Percentiles rank a stretch among this genome's conserved stretches.
phyloP scores from a whole-genome alignment of 345 rosid species.

The Pistacia integerrima region DNA sequence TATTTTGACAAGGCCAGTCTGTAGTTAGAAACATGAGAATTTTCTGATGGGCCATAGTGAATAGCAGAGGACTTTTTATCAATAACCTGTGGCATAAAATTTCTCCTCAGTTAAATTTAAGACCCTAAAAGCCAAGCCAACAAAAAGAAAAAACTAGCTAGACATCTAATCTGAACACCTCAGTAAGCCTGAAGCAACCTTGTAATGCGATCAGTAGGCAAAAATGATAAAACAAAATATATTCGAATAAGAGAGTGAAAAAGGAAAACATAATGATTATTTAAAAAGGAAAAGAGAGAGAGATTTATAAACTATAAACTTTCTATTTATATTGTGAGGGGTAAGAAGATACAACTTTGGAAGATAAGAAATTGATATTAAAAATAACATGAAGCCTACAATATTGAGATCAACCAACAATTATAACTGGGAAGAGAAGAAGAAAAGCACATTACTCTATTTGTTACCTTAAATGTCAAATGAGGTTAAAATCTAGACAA shows the following conservation, averaged over 20 bases:
- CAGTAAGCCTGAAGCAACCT: constrained; percentile 9
- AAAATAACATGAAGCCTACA: neutral
- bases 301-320: neutral
- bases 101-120: constrained; percentile 11
- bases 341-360: no score
- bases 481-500: neutral
- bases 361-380: neutral
- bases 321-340: no score
- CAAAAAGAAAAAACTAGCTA: neutral
- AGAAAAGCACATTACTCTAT: neutral
- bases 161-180: constrained; percentile 11
- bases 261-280: neutral
- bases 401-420: neutral
- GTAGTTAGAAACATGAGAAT: constrained; percentile 64
- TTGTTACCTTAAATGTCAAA: neutral
- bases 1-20: constrained; percentile 49
- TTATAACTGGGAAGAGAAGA: neutral
- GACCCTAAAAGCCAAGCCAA: constrained; percentile 12
- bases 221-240: neutral
- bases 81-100: constrained; percentile 51
- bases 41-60: constrained; percentile 69
- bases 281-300: neutral
- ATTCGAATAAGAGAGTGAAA: neutral
- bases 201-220: neutral
- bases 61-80: constrained; percentile 47